Evolutionary conservation across 129 eudicot genomes (phyloP).

Genomic region (Helianthus tuberosus): DNA sequence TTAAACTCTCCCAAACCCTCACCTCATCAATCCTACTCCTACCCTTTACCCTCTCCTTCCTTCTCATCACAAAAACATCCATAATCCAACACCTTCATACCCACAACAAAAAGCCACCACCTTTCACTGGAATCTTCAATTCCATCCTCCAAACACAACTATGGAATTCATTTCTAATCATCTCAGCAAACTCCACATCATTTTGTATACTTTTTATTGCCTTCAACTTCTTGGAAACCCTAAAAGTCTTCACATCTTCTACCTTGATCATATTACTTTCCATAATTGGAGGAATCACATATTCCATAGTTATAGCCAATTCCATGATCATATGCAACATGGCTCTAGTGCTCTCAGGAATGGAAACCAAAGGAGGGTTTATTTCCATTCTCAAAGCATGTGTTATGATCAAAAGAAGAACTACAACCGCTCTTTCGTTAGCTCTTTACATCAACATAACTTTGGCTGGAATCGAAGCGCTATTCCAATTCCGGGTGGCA

Average conservation of each 20-base stretch:
- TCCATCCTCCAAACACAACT: constrained; percentile 68
- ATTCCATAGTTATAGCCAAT: constrained; percentile 65
- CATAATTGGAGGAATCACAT: constrained; percentile 44
- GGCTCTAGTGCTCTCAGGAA: constrained; percentile 58
- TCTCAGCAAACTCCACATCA: constrained; percentile 71
- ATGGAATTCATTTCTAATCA: constrained; percentile 60
- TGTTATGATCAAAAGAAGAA: constrained; percentile 52
- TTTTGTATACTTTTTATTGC: constrained; percentile 52
- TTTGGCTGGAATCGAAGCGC: constrained; percentile 68
- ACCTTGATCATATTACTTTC: constrained; percentile 36
- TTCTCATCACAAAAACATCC: constrained; percentile 63
- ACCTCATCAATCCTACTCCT: constrained; percentile 50
- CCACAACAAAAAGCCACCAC: constrained; percentile 17
- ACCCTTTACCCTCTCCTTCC: constrained; percentile 69
- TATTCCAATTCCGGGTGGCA: constrained; percentile 67
- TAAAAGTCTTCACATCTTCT: constrained; percentile 32
- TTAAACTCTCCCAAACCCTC: constrained; percentile 76
- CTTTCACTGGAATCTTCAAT: constrained; percentile 33
- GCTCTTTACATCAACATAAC: constrained; percentile 55
- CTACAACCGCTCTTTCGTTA: constrained; percentile 60
- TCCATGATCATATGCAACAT: constrained; percentile 53
- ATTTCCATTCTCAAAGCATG: constrained; percentile 53
- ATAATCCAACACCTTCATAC: constrained; percentile 44
- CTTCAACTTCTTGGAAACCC: constrained; percentile 47
- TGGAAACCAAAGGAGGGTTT: constrained; percentile 50